Evolutionary conservation across 495 filamentous ascomycete genomes (phyloP), one percentile per base, ranked within the genome.

Genomic region (Talaromyces adpressus): DNA sequence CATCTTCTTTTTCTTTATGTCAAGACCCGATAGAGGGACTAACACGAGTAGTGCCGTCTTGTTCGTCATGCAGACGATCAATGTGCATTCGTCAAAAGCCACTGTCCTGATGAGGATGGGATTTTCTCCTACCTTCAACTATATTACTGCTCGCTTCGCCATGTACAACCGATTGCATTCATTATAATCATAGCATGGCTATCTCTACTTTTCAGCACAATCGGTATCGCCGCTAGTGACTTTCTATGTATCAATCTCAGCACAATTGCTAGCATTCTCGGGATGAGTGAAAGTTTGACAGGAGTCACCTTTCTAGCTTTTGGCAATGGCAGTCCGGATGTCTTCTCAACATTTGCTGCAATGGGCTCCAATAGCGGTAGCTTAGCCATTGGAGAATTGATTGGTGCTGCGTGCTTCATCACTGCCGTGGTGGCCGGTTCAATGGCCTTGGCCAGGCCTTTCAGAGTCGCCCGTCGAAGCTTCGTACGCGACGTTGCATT

Each of bases 251-350:
- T 97, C 72, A 96, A 99, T 71, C 82, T 99, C 34, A 93, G 91
- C 73, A 97, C 95, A 18, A 90, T 98, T 64, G 85, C 95, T 20
- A 88, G 79, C 64, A 85, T 95, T 49, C 79, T 98, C 6, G 93
- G 93, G 14, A 84, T 99, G 82, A 97, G 92, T 70, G 93, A 99
- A 76, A 97, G 90, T 70, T 84, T 98, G 78, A 91, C 95, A 0
- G 95, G 95, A 25, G 95, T 98, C 18, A 99, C 95, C 1, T 96
- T 99, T 68, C 80, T 98, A 58, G 95, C 95, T 4, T 94, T 99
- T 74, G 95, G 95, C 60, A 99, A 99, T 77, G 95, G 95, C n/a
- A 97, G 93, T 66, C 95, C 95, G 0, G 95, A 99, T 74, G 93
- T 99, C 18, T 99, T 99, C 74, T 96, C 91, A 45, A 99, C 95